These are phyloP conservation scores for Pisolithus marmoratus DNA, from an alignment of 768 basidiomycete genomes.

Conservation along the genomic window DNA sequence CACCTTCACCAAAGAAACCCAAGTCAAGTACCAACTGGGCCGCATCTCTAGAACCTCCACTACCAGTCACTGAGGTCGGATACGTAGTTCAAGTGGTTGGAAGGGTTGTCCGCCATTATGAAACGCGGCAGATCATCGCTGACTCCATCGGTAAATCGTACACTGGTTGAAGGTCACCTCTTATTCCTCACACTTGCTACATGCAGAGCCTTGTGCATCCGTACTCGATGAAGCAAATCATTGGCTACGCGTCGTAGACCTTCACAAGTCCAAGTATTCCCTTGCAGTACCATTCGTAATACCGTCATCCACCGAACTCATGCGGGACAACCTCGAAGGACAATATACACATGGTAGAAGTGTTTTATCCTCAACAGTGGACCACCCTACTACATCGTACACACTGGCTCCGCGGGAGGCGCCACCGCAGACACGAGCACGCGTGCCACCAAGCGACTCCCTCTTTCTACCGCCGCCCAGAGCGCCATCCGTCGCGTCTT, in stretches of 20 bases:
- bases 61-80: constrained; percentile 41
- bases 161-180: not conserved
- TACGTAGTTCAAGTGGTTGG: constrained; percentile 43
- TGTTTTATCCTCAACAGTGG: constrained; percentile 11
- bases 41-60: constrained; percentile 17
- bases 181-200: not conserved
- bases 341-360: not conserved
- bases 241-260: constrained; percentile 42
- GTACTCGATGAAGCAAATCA: constrained; percentile 58
- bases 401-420: constrained; percentile 9
- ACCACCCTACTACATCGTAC: not conserved
- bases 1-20: constrained; percentile 13
- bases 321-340: not conserved
- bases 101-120: constrained; percentile 34
- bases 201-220: constrained; percentile 41
- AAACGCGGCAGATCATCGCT: constrained; percentile 42
- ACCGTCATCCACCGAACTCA: constrained; percentile 22
- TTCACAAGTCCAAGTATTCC: constrained; percentile 52
- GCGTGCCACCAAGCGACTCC: constrained; percentile 1
- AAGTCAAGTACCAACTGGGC: not conserved
- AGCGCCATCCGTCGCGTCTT: constrained; percentile 19
- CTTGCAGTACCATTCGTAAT: constrained; percentile 44
- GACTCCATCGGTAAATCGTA: constrained; percentile 45
- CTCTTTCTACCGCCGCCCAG: constrained; percentile 17
- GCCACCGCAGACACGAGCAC: constrained; percentile 3